phyloP scores from a whole-genome alignment of 495 filamentous ascomycete species.

The Hapsidospora chrysogenum region DNA sequence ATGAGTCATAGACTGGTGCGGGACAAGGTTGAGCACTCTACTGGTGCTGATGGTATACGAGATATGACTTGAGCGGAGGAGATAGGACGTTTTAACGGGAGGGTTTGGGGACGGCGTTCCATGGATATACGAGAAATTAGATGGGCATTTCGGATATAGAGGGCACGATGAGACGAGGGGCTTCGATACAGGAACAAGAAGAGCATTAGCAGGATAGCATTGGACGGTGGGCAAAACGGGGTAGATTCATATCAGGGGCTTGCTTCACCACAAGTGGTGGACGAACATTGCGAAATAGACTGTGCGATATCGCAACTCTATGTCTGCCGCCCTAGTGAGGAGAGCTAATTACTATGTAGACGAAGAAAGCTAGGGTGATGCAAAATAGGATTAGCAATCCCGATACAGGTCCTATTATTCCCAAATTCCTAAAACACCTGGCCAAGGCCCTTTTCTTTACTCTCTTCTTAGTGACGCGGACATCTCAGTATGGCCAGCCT shows the following conservation, averaged over 20 bases:
- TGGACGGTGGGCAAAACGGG: too few species aligned
- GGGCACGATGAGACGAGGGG: too few species aligned
- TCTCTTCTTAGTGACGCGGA: too few species aligned
- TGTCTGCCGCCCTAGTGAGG: not conserved
- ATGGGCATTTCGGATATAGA: too few species aligned
- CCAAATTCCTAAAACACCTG: too few species aligned
- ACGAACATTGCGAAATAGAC: not conserved
- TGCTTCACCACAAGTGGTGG: not conserved
- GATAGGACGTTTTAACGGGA: not conserved
- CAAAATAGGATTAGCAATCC: too few species aligned
- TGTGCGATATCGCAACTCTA: not conserved
- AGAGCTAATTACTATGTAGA: not conserved
- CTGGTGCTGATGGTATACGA: too few species aligned
- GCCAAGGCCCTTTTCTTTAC: too few species aligned
- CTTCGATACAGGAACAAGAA: not conserved
- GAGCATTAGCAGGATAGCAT: not conserved
- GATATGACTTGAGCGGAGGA: not conserved
- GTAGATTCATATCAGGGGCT: too few species aligned
- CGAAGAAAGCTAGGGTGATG: too few species aligned
- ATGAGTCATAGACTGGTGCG: not conserved
- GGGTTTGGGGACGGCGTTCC: not conserved
- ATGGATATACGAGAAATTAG: not conserved
- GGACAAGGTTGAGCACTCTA: not conserved
- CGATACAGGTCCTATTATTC: too few species aligned
- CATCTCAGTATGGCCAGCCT: too few species aligned